These are phyloP conservation scores for Trichoderma parareesei DNA, from an alignment of 495 filamentous ascomycete genomes.

Conservation along the genomic window DNA sequence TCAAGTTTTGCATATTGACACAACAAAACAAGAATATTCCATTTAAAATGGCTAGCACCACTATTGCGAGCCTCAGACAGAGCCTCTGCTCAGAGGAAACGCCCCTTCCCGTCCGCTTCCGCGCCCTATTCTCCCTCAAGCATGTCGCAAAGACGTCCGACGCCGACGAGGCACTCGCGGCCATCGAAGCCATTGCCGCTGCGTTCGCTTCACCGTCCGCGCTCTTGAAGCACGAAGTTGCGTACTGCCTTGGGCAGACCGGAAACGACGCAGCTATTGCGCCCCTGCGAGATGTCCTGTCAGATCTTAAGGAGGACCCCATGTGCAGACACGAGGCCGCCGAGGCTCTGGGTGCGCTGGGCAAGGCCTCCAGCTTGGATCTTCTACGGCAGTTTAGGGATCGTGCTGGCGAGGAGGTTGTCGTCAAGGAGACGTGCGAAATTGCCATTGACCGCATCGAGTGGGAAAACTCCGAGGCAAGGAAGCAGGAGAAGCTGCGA, in stretches of 20 bases:
- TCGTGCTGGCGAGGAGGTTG: constrained; percentile 59
- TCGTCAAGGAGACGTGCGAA: constrained; percentile 93
- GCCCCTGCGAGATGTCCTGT: constrained; percentile 66
- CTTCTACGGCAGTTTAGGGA: constrained; percentile 65
- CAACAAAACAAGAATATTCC: background rate
- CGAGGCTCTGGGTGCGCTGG: constrained; percentile 87
- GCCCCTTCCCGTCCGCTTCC: constrained; percentile 83
- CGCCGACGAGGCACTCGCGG: constrained; percentile 84
- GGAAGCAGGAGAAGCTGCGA: constrained; percentile 64
- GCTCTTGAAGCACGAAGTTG: constrained; percentile 87
- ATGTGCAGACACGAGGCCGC: constrained; percentile 98
- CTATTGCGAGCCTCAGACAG: constrained; percentile 55
- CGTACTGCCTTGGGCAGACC: constrained; percentile 94
- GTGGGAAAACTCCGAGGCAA: constrained; percentile 75
- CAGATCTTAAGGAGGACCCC: constrained; percentile 69
- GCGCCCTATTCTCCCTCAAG: constrained; percentile 96
- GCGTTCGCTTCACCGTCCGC: constrained; percentile 78
- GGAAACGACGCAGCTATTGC: constrained; percentile 64
- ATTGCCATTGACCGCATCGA: constrained; percentile 89
- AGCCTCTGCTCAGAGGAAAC: constrained; percentile 69
- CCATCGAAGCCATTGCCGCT: constrained; percentile 89
- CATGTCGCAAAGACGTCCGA: constrained; percentile 64
- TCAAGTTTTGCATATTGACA: background rate
- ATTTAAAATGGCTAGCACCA: constrained; percentile 3
- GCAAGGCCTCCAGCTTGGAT: constrained; percentile 59